Base-by-base conservation (phyloP, 768 basidiomycete genomes). In the Naganishia onofrii region DNA sequence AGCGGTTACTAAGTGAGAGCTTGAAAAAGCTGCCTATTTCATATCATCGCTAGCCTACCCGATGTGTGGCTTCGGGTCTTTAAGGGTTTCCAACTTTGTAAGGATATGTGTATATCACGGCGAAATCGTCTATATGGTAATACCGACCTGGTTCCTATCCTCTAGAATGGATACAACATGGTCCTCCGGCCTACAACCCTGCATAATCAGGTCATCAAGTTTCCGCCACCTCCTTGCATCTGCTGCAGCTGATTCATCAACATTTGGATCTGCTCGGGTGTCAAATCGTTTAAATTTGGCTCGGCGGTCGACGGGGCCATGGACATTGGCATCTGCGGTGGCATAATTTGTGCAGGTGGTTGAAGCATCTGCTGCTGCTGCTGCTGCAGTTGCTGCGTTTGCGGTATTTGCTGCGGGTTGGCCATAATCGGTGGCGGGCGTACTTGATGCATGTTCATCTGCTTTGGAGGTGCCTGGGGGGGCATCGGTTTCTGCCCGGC, bases 1-100 rank as follows among this genome's bases (percentile, higher is more conserved):
- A 72, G 60, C 58, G 67, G n/a, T 38, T 72, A 44, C 42, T 72
- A 23, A 72, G 71, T 42, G 71, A 72, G 38, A 72, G 71, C 36
- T 28, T 72, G 56, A n/a, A 72, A 44, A 67, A 63, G 58, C 29
- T 72, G 67, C 68, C 68, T 15, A 42, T 63, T n/a, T 63, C 60
- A 3, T 63, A 63, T 63, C 60, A 42, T 42, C 42, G 42, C 15
- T 42, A 17, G 36, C 6, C n/a, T n/a, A n/a, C n/a, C n/a, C n/a
- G n/a, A n/a, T n/a, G n/a, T n/a, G n/a, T n/a, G n/a, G n/a, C n/a
- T n/a, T n/a, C n/a, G n/a, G n/a, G n/a, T n/a, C n/a, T n/a, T n/a
- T n/a, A n/a, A n/a, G n/a, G n/a, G n/a, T n/a, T n/a, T n/a, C n/a
- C n/a, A n/a, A n/a, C n/a, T n/a, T n/a, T n/a, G n/a, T n/a, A 51